Base-by-base conservation (phyloP, 805 yeast species). In the Blastobotrys muscicola region DNA sequence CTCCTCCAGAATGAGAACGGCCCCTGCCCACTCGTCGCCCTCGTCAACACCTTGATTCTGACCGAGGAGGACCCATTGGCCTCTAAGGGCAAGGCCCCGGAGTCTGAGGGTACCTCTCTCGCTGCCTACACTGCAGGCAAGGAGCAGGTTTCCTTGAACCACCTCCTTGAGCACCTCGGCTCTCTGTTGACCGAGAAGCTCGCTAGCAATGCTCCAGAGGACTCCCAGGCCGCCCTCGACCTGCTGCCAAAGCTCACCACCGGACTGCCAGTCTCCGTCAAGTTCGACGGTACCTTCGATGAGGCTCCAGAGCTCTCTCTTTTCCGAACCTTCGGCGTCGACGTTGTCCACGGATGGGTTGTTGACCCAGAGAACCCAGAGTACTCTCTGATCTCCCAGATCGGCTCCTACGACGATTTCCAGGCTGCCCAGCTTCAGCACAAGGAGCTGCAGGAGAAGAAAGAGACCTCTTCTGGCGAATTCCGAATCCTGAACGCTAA, bases 291-390 rank as follows among this genome's bases (percentile, higher is more conserved):
- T 3, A 60, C 72, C 1, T 82, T 84, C 51, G 68, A 61, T 2
- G 67, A 69, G 26, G 74, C 76, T 32, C 64, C 69, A 15, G 82
- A 79, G 33, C 56, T 76, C 45, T 66, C 72, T 2, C 56, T 85
- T 5, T 85, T 85, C 58, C 59, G 69, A 6, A 63, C 74, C 3
- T 82, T 77, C 56, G 77, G 71, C 29, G 65, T 84, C 5, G 72
- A 70, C 10, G 60, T 89, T 34, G 77, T 76, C 2, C 97, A 90
- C 60, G 97, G 95, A 1, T 89, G 96, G 95, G 66, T 80, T 20
- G 65, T 76, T n/a, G 72, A 72, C 40, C 73, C 71, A 52, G 39
- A 54, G 41, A 60, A 59, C 34, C 39, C 49, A 2, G 70, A 67
- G 32, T 63, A 62, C 44, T 43, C 33, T 2, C 13, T 74, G 12